phyloP scores from a whole-genome alignment of 495 filamentous ascomycete species.

The Penicillium soppii region DNA sequence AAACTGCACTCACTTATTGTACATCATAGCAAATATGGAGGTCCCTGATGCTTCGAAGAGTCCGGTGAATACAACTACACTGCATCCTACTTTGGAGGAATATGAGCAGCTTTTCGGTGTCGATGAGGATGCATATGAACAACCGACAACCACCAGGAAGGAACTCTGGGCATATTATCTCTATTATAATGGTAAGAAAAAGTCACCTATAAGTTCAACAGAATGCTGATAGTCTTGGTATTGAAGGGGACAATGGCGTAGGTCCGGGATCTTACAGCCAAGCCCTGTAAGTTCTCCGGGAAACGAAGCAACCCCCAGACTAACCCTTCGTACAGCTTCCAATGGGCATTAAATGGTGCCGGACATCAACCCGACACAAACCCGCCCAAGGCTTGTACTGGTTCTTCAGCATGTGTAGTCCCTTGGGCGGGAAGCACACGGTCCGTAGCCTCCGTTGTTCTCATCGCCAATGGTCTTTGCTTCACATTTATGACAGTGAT shows the following conservation, averaged over 20 bases:
- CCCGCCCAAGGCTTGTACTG: conserved; percentile 39
- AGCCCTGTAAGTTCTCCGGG: conserved; percentile 32
- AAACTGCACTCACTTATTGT: neutral
- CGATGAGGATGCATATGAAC: conserved; percentile 38
- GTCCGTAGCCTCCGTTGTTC: conserved; percentile 44
- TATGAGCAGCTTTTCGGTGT: conserved; percentile 42
- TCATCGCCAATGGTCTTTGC: conserved; percentile 51
- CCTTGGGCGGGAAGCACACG: conserved; percentile 45
- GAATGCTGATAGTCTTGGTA: neutral
- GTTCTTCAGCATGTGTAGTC: conserved; percentile 44
- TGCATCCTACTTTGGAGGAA: conserved; percentile 22
- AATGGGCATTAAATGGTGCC: conserved; percentile 45
- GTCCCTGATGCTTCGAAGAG: conserved; percentile 2
- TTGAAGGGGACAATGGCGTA: conserved; percentile 46
- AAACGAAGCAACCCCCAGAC: neutral
- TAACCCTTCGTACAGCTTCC: conserved; percentile 30
- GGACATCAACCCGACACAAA: conserved; percentile 44
- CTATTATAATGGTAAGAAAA: conserved; percentile 40
- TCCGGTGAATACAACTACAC: too few species aligned
- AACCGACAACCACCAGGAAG: conserved; percentile 46
- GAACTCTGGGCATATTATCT: conserved; percentile 54
- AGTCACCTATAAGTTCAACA: neutral
- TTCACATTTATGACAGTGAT: conserved; percentile 52
- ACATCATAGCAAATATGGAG: neutral
- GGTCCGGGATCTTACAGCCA: conserved; percentile 48